These are phyloP conservation scores for Posidonia oceanica DNA, from an alignment of 116 monocot species.

Conservation along the genomic window DNA sequence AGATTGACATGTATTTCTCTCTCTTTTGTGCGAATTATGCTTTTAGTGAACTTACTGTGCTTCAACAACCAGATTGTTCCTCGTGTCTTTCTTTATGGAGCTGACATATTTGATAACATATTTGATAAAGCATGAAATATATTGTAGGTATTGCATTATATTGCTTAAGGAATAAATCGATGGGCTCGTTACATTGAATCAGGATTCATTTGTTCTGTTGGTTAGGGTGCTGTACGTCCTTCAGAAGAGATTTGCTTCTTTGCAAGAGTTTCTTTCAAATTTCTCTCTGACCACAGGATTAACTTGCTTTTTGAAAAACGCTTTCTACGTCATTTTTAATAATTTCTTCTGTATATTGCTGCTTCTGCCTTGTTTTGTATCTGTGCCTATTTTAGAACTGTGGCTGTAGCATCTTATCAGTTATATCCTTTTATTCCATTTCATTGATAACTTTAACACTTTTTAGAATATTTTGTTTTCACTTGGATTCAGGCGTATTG, in stretches of 20 bases:
- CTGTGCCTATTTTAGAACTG: too few species aligned
- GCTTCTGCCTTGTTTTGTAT: too few species aligned
- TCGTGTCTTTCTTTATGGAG: background rate
- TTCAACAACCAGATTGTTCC: background rate
- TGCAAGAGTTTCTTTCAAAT: background rate
- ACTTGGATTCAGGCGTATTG: too few species aligned
- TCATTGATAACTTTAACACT: too few species aligned
- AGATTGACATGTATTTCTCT: too few species aligned
- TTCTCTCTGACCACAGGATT: background rate
- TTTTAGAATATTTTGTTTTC: too few species aligned
- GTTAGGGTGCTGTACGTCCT: background rate
- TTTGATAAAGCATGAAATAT: background rate
- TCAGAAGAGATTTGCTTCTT: background rate
- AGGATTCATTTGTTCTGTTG: background rate
- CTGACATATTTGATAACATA: background rate
- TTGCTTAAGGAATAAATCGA: background rate
- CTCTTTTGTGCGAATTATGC: background rate
- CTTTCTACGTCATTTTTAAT: too few species aligned
- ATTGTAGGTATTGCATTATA: background rate
- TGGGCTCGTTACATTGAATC: background rate
- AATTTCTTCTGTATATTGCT: too few species aligned
- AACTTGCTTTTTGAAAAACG: background rate
- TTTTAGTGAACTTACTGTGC: background rate
- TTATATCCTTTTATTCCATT: too few species aligned
- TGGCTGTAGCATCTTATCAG: too few species aligned